These are phyloP conservation scores for Taphrina betulina DNA, from an alignment of 1,139 yeast species.

Conservation along the genomic window DNA sequence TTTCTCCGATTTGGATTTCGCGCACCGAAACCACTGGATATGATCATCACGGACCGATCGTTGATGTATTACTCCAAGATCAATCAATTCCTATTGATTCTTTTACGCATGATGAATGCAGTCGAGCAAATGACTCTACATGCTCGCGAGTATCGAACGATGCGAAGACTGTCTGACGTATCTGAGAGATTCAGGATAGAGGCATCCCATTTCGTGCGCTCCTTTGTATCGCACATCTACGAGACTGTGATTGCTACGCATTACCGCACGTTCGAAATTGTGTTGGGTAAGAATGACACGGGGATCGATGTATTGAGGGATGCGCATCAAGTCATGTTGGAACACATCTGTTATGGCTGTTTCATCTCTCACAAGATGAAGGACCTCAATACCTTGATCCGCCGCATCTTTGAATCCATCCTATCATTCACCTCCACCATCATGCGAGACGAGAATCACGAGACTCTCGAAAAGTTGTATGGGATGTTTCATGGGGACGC, in stretches of 20 bases:
- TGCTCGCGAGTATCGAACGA: slow-evolving; percentile 1
- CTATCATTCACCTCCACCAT: background rate
- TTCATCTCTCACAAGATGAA: slow-evolving; percentile 4
- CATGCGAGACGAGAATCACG: background rate
- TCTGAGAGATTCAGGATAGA: slow-evolving; percentile 16
- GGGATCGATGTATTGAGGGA: slow-evolving; percentile 4
- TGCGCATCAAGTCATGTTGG: slow-evolving; percentile 17
- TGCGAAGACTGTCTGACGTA: background rate
- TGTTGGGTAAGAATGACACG: background rate
- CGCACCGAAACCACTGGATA: slow-evolving; percentile 19
- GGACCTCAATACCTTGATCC: background rate
- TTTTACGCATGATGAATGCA: slow-evolving; percentile 11
- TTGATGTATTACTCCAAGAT: slow-evolving; percentile 4
- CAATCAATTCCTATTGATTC: slow-evolving; percentile 16
- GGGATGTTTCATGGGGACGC: background rate
- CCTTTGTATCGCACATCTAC: slow-evolving; percentile 13
- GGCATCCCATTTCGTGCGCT: slow-evolving; percentile 8
- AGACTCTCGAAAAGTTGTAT: background rate
- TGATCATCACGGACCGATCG: slow-evolving; percentile 13
- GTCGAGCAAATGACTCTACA: slow-evolving; percentile 15
- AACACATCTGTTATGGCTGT: slow-evolving; percentile 5
- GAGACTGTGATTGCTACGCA: slow-evolving; percentile 10
- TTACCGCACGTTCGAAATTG: background rate
- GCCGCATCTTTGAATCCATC: slow-evolving; percentile 1
- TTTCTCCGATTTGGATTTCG: slow-evolving; percentile 19